Evolutionary conservation across 352 stramenopile species (phyloP).

Genomic region (Globisporangium spinosum): DNA sequence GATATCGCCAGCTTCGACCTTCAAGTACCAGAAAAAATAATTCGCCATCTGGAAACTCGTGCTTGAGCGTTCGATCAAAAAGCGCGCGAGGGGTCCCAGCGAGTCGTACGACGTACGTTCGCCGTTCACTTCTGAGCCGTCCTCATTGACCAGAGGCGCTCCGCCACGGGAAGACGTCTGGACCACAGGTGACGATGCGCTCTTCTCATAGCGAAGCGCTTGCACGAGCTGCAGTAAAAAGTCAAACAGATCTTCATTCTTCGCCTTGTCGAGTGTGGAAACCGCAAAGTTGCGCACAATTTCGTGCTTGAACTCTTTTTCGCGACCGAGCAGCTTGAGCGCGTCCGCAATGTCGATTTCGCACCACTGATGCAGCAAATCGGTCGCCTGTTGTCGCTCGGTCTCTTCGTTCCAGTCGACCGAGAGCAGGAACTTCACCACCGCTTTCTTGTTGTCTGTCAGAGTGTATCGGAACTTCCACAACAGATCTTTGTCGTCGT

Average conservation of each 20-base stretch:
- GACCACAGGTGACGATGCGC: constrained; percentile 20
- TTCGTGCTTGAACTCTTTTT: constrained; percentile 88
- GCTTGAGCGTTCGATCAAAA: constrained; percentile 93
- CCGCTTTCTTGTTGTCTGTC: constrained; percentile 92
- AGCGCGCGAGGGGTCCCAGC: constrained; percentile 85
- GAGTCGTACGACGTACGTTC: constrained; percentile 26
- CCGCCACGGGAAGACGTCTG: constrained; percentile 31
- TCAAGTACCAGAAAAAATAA: constrained; percentile 96
- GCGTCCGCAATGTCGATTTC: constrained; percentile 97
- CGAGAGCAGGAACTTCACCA: constrained; percentile 97
- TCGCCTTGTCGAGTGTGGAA: constrained; percentile 91
- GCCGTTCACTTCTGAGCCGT: constrained; percentile 8
- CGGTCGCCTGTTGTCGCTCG: constrained; percentile 93
- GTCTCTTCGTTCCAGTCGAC: constrained; percentile 98
- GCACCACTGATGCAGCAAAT: constrained; percentile 82
- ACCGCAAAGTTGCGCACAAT: constrained; percentile 96
- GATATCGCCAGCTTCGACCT: constrained; percentile 74
- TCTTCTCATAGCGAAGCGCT: constrained; percentile 91
- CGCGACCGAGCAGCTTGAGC: constrained; percentile 94
- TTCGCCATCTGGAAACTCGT: constrained; percentile 96
- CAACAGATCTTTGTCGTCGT: constrained; percentile 91
- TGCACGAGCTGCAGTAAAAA: constrained; percentile 99
- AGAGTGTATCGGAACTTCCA: constrained; percentile 97
- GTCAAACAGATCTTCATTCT: constrained; percentile 96
- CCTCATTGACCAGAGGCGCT: constrained; percentile 15